Conservation (phyloP, 2,329 filamentous ascomycete species). For the Colletotrichum tabaci region DNA sequence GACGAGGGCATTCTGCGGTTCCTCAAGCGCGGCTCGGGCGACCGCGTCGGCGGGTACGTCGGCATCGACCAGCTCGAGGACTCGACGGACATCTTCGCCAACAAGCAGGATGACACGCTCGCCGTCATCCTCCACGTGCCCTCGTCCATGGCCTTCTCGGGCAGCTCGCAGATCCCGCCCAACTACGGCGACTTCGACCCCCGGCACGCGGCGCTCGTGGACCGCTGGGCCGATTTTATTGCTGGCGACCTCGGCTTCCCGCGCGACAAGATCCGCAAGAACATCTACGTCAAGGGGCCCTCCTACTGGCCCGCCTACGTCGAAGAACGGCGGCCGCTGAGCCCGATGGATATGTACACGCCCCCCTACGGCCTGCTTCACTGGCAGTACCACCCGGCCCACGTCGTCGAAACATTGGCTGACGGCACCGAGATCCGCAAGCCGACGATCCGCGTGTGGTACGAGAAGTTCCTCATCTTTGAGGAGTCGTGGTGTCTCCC, state of each 20-base stretch:
- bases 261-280: neutral
- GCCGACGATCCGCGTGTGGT: conserved; percentile 18
- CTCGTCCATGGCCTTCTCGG: neutral
- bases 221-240: conserved; percentile 2
- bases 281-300: conserved; percentile 6
- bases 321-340: neutral
- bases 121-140: conserved; percentile 7
- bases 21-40: conserved; percentile 5
- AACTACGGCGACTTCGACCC: conserved; percentile 9
- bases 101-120: neutral
- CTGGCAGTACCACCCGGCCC: conserved; percentile 28
- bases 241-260: conserved; percentile 6
- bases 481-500: neutral
- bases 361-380: conserved; percentile 15
- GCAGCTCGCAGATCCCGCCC: conserved; percentile 3
- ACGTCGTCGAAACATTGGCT: conserved; percentile 1
- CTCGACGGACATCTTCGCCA: conserved; percentile 8
- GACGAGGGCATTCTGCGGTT: conserved; percentile 10
- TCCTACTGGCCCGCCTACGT: conserved; percentile 8
- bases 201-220: neutral
- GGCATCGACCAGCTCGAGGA: conserved; percentile 9
- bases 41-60: neutral
- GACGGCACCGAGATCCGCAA: conserved; percentile 4
- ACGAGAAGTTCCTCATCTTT: conserved; percentile 1
- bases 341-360: conserved; percentile 1